Base-by-base conservation (phyloP, 257 asterid species). In the Gentiana macrophylla region DNA sequence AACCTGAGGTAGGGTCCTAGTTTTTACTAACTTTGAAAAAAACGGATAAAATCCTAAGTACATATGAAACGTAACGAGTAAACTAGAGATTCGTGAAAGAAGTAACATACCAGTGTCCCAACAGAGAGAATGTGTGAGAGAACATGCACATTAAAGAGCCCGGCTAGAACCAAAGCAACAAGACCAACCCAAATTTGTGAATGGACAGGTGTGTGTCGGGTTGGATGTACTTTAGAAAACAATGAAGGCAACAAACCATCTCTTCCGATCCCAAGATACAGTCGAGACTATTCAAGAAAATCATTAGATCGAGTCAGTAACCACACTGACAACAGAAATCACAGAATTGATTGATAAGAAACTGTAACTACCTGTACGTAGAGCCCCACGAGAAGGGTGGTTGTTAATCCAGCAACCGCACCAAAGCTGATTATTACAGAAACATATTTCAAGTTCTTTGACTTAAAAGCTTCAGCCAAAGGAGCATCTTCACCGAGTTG, bases 241-340 rank as follows among this genome's bases (percentile, higher is more conserved):
- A 87, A 57, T 63, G 83, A 67, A 49, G 96, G 98, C 52, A 91
- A 66, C 62, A 91, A 77, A 49, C 98, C 98, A 66, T 91, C 96
- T 70, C 98, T 83, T 74, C 96, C 98, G 61, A 91, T 76, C 61
- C 98, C 98, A 67, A 91, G 94, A 77, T 91, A 91, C 53, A 91
- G 58, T 49, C 98, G 94, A 67, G 96, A 91, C 98, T 91, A 74
- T 32, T 5, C 69, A 76, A 34, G 60, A 59, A 55, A 50, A 57
- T 58, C 64, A 24, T 35, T 62, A 48, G 56, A 57, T 33, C n/a
- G 13, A 15, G 57, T 62, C 63, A 51, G 44, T 34, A 33, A 38
- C 33, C 48, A 24, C 41, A 52, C 37, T 9, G 66, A 49, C 37
- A 4, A 50, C 12, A 50, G 47, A 35, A 55, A 6, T 36, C 43